phyloP scores from a whole-genome alignment of 495 filamentous ascomycete species.

The Penicillium bialowiezense region DNA sequence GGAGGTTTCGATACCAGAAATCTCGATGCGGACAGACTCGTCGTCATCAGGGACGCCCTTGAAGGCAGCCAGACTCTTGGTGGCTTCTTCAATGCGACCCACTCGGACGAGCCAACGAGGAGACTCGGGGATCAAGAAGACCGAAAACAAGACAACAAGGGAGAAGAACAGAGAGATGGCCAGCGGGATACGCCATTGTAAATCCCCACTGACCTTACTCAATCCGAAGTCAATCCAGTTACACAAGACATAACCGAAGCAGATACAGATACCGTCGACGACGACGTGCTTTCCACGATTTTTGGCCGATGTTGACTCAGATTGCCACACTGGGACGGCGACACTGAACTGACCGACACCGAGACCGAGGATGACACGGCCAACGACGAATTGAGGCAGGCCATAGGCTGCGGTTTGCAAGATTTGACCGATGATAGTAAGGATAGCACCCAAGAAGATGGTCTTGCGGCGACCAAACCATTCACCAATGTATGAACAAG shows the following conservation, averaged over 20 bases:
- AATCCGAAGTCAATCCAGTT: constrained; percentile 44
- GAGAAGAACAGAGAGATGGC: constrained; percentile 59
- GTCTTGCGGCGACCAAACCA: constrained; percentile 53
- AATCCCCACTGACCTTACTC: constrained; percentile 26
- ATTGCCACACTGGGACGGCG: constrained; percentile 49
- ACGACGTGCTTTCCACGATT: constrained; percentile 34
- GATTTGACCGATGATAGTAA: constrained; percentile 50
- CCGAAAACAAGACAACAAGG: constrained; percentile 53
- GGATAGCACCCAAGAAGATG: constrained; percentile 48
- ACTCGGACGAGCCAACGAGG: constrained; percentile 58
- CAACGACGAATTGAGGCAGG: constrained; percentile 34
- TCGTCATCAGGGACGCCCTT: constrained; percentile 20
- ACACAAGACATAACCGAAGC: constrained; percentile 43
- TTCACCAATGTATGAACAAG: constrained; percentile 43
- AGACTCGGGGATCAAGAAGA: constrained; percentile 62
- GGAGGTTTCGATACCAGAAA: constrained; percentile 31
- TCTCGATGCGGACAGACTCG: constrained; percentile 24
- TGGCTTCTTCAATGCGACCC: constrained; percentile 52
- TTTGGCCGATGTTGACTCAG: constrained; percentile 40
- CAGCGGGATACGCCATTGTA: constrained; percentile 47
- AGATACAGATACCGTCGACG: constrained; percentile 46
- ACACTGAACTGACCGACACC: constrained; percentile 45
- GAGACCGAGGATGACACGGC: constrained; percentile 43
- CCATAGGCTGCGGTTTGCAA: constrained; percentile 48
- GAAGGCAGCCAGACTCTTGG: constrained; percentile 26